Base-by-base conservation (phyloP, 805 yeast genomes). In the Candida incommunis region DNA sequence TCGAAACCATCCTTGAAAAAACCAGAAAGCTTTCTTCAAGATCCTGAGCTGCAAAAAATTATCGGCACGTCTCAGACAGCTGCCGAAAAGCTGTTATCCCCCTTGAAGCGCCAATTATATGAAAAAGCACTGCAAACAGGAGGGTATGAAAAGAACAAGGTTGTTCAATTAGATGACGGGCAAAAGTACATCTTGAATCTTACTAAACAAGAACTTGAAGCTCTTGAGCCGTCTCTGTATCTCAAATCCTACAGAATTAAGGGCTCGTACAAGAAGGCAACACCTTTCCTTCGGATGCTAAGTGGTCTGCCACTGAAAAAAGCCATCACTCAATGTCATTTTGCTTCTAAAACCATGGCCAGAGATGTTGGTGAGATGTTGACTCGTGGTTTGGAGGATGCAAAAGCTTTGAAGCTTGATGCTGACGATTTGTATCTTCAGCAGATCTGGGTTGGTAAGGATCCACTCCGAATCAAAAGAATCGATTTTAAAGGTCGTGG, bases 301-400 rank as follows among this genome's bases (percentile, higher is more conserved):
- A 74, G 84, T 46, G 80, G 80, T 26, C 65, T 82, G 63, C 72
- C 76, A 44, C 76, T 84, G 27, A 75, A 78, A 53, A 75, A 74
- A 40, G 97, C 96, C 44, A 82, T 90, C 53, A 85, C 90, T 35
- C 96, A 88, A 66, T 79, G 88, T 54, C 96, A 90, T 63, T 90
- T 90, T 69, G 76, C 78, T 60, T 72, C 78, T 42, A 86, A 85
- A 65, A 76, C 80, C 55, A 74, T 87, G 62, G 75, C 94, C 25
- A 72, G 80, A 46, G 95, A 87, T 51, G 71, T 87, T 45, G 88
- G 79, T 43, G 82, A 77, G 50, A 65, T 88, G 63, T 70, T 90
- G 50, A 76, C 78, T 55, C 68, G 75, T 43, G 95, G 94, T 7
- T 56, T 84, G 26, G 70, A 74, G 41, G 86, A 84, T 56, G 86